Conservation (phyloP, 768 basidiomycete genomes). For the Lyophyllum semitale region DNA sequence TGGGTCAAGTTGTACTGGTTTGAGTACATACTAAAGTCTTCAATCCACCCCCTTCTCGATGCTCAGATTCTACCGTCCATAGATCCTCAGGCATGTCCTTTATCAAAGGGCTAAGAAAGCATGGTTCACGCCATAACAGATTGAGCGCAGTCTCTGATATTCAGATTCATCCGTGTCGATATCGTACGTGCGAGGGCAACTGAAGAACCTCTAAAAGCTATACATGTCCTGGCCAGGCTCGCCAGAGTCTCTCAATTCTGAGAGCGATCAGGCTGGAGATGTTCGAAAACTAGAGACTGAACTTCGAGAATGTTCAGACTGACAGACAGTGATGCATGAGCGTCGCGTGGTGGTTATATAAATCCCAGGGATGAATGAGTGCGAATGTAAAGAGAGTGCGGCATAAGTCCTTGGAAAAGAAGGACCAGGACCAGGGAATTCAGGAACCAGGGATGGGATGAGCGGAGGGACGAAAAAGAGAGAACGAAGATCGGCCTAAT, state of each 20-base stretch:
- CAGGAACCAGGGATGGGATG: too few species aligned
- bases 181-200: too few species aligned
- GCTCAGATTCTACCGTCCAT: too few species aligned
- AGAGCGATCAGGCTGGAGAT: background rate
- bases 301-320: background rate
- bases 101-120: too few species aligned
- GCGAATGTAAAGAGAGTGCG: background rate
- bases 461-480: background rate
- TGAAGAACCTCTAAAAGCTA: background rate
- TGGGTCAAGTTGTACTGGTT: too few species aligned
- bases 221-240: background rate
- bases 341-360: background rate
- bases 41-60: too few species aligned
- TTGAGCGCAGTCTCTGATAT: too few species aligned
- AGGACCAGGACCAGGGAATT: too few species aligned
- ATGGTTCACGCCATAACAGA: too few species aligned
- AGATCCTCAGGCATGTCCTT: too few species aligned
- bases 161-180: too few species aligned
- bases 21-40: too few species aligned
- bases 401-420: background rate
- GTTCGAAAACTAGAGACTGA: background rate
- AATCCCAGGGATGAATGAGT: background rate
- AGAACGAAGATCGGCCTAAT: background rate
- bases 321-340: background rate
- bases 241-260: background rate